Base-by-base conservation (phyloP, 768 basidiomycete genomes). In the Boletus bicolor region DNA sequence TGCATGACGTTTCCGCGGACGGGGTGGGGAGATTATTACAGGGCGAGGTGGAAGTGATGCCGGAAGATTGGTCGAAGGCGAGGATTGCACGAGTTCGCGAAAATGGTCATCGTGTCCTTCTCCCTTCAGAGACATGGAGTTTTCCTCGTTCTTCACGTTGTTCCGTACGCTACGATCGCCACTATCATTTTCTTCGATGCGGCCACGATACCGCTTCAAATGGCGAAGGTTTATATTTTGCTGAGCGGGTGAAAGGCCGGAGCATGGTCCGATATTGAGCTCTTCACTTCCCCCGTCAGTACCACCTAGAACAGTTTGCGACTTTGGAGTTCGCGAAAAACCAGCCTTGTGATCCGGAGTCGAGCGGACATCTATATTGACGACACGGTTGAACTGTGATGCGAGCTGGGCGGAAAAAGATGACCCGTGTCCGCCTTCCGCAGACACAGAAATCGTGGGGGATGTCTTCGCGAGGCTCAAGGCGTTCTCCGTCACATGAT, bases 171-270 rank as follows among this genome's bases (percentile, higher is more conserved):
- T 72, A 37, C 71, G 65, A 38, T 71, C 67, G 15, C 67, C 69
- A 35, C 59, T 45, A 21, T 64, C 62, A 28, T 53, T 70, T 49
- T 65, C 66, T 46, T 70, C 69, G n/a, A 58, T 41, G 26, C 60
- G 67, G 21, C 60, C 47, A 17, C 67, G 69, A 43, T 56, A 56
- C 19, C 56, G 60, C 32, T 66, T 72, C 47, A 71, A 51, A 53
- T 71, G 70, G 39, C 70, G 71, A 36, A 71, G 68, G 51, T 71
- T 71, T 1, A 65, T 67, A 4, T 57, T 69, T 41, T 45, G 63
- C 28, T 71, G 65, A 30, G 67, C 51, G 4, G 69, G 67, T 4
- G 69, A 72, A 9, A 65, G 46, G 11, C 55, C 49, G 1, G 42
- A 21, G 28, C 43, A n/a, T 19, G 69, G 69, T 35, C 61, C 60